Evolutionary conservation across 257 asterid species (phyloP), one percentile per base, ranked within the genome.

Genomic region (Solanum ossicruentum): DNA sequence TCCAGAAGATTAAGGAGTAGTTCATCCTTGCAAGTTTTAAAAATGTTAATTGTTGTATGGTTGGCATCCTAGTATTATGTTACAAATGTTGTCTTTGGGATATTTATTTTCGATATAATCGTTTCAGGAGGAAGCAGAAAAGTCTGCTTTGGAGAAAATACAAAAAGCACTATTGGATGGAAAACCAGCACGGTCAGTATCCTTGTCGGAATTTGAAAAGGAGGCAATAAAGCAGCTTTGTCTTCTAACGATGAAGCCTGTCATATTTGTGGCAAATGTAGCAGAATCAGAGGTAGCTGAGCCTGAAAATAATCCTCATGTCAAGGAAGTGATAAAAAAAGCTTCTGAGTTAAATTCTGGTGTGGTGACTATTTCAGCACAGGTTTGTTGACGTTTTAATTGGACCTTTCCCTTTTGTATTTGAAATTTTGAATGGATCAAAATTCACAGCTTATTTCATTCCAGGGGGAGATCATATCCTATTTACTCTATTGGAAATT

Each of bases 81-180:
- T 32, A 52, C 81, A 52, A 49, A 84, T 15, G 3, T 54, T 20
- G 57, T 15, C 43, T 80, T 70, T 75, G 73, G 85, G 80, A 43
- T n/a, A 8, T 51, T 85, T 84, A 45, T 86, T 86, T 60, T 88
- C 81, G 78, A 54, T 86, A 83, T 39, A 26, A 55, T 36, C 2
- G 43, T 65, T 88, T 88, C 90, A 96, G 99, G 99, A 96, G 89
- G 99, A 93, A 92, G 96, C 98, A 85, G 99, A 97, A 90, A 97
- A 90, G 87, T 91, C 96, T 87, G 99, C 96, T 21, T 90, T 96
- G 88, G 98, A 91, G 83, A 93, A 86, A 87, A 95, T 96, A 85
- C 92, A 81, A 85, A 88, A 81, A 86, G 97, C 97, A 69, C 91
- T 96, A 85, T 17, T 95, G 97, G 97, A 91, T 80, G 99, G 99